phyloP scores from a whole-genome alignment of 257 asterid species.

The Rehmannia glutinosa region DNA sequence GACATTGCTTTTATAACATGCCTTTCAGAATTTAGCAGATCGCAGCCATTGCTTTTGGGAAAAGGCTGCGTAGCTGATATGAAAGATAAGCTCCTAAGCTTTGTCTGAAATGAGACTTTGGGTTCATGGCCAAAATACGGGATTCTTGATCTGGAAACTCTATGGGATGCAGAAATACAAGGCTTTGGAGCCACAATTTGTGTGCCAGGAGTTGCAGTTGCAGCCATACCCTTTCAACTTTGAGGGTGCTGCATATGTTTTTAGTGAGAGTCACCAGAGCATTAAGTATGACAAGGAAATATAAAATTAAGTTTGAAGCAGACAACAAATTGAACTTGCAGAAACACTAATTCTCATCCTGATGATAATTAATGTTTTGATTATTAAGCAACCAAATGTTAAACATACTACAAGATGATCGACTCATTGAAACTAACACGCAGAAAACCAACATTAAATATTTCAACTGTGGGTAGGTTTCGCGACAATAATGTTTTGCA shows the following conservation, averaged over 20 bases:
- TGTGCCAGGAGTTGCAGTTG: slow-evolving; percentile 39
- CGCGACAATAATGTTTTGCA: too few species aligned
- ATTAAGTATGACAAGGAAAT: neutral
- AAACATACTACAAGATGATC: too few species aligned
- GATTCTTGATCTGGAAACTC: slow-evolving; percentile 35
- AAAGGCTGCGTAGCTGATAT: slow-evolving; percentile 31
- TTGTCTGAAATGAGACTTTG: slow-evolving; percentile 30
- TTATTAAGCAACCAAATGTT: too few species aligned
- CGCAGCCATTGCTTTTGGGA: slow-evolving; percentile 22
- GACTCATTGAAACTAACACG: too few species aligned
- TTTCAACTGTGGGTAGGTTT: too few species aligned
- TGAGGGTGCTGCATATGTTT: slow-evolving; percentile 25
- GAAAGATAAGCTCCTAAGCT: slow-evolving; percentile 42
- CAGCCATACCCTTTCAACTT: slow-evolving; percentile 47
- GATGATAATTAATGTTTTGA: too few species aligned
- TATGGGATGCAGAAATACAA: slow-evolving; percentile 35
- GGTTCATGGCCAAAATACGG: slow-evolving; percentile 43
- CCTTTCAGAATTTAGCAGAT: slow-evolving; percentile 29
- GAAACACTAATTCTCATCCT: too few species aligned
- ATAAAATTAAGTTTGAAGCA: neutral
- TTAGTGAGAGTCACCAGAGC: neutral
- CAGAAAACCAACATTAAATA: too few species aligned
- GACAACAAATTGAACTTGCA: too few species aligned
- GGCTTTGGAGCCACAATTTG: slow-evolving; percentile 36
- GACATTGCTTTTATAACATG: slow-evolving; percentile 56